Conservation (phyloP, 1,284 basidiomycete species). For the Acaromyces ingoldii region DNA sequence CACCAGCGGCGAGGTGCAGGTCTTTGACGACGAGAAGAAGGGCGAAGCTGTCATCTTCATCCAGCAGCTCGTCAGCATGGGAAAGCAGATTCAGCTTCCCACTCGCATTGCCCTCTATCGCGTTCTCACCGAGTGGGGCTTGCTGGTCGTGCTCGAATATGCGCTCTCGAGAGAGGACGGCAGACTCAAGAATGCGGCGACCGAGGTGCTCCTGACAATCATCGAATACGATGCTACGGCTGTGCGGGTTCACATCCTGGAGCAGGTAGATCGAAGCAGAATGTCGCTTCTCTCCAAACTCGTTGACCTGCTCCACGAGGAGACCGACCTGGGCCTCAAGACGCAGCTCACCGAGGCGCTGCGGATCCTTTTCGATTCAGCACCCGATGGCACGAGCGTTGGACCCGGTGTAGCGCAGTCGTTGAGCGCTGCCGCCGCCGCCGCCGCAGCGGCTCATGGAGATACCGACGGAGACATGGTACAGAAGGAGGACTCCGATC, state of each 20-base stretch:
- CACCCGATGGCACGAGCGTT: slow-evolving; percentile 24
- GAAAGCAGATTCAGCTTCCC: slow-evolving; percentile 88
- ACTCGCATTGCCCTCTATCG: slow-evolving; percentile 83
- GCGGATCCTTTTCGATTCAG: slow-evolving; percentile 69
- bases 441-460: slow-evolving; percentile 5
- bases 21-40: slow-evolving; percentile 10
- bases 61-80: slow-evolving; percentile 89
- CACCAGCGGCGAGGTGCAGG: neutral
- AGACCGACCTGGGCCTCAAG: slow-evolving; percentile 75
- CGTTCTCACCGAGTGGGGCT: slow-evolving; percentile 77
- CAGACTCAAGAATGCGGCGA: slow-evolving; percentile 69
- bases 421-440: slow-evolving; percentile 9
- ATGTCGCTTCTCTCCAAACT: slow-evolving; percentile 32
- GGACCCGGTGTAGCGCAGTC: slow-evolving; percentile 21
- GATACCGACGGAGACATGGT: slow-evolving; percentile 3
- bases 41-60: slow-evolving; percentile 61
- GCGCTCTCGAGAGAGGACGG: slow-evolving; percentile 54
- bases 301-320: slow-evolving; percentile 66
- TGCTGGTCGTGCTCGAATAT: slow-evolving; percentile 84
- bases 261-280: slow-evolving; percentile 60
- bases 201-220: slow-evolving; percentile 78
- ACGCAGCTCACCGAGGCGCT: slow-evolving; percentile 87
- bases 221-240: slow-evolving; percentile 88
- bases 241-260: slow-evolving; percentile 75
- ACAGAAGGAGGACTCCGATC: slow-evolving; percentile 60